Evolutionary conservation across 1,284 basidiomycete genomes (phyloP).

Genomic region (Mycosarcoma mackinlayi): DNA sequence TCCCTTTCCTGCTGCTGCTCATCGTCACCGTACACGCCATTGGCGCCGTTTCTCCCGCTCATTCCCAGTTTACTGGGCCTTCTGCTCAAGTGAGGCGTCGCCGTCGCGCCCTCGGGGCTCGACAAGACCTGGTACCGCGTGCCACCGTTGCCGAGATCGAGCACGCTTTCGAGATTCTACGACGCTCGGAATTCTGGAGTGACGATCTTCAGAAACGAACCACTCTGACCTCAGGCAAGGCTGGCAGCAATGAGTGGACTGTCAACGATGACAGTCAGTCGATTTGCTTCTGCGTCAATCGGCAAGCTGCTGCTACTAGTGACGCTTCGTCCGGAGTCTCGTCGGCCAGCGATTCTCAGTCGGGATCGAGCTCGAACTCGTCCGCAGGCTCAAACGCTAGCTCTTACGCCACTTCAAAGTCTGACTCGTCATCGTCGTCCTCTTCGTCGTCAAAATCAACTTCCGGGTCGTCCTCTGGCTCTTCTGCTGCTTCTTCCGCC

Average conservation of each 20-base stretch:
- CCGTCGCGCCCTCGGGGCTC: conserved; percentile 12
- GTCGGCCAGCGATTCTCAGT: conserved; percentile 1
- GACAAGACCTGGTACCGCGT: conserved; percentile 23
- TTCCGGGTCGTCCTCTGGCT: conserved; percentile 4
- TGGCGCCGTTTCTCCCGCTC: not conserved
- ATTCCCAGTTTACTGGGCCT: not conserved
- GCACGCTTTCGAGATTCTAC: conserved; percentile 26
- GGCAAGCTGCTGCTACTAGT: conserved; percentile 1
- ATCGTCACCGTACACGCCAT: conserved; percentile 5
- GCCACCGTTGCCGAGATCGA: conserved; percentile 25
- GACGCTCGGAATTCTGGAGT: conserved; percentile 20
- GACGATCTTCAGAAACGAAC: conserved; percentile 19
- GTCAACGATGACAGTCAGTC: conserved; percentile 28
- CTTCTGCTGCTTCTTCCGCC: conserved; percentile 1
- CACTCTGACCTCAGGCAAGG: conserved; percentile 12
- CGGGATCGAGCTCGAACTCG: not conserved
- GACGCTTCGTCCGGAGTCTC: not conserved
- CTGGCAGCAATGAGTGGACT: conserved; percentile 24
- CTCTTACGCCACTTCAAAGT: not conserved
- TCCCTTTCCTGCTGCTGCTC: conserved; percentile 13
- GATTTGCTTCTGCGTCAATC: conserved; percentile 44
- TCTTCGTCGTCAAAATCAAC: conserved; percentile 2
- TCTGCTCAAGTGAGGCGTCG: conserved; percentile 22
- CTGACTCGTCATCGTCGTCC: conserved; percentile 3
- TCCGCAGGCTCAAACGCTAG: conserved; percentile 4